These are phyloP conservation scores for Cladophialophora chaetospira DNA, from an alignment of 2,329 filamentous ascomycete species.

Conservation along the genomic window DNA sequence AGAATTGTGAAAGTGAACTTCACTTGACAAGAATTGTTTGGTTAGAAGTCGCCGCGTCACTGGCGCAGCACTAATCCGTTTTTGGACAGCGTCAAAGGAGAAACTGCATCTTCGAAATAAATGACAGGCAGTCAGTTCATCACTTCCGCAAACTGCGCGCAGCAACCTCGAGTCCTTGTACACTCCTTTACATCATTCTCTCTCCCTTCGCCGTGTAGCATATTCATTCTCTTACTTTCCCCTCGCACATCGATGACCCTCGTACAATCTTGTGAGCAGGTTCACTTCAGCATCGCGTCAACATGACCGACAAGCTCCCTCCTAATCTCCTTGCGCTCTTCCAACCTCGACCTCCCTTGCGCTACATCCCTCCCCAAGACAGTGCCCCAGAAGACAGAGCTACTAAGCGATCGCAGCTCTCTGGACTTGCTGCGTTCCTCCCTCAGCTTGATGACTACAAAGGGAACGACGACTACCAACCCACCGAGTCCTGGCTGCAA, in stretches of 20 bases:
- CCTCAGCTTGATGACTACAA: conserved; percentile 75
- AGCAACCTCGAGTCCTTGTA: neutral
- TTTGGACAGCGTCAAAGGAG: neutral
- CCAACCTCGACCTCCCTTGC: conserved; percentile 86
- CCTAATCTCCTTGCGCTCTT: conserved; percentile 92
- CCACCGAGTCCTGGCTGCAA: conserved; percentile 93
- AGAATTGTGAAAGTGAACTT: too few species aligned
- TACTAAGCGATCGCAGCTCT: conserved; percentile 71
- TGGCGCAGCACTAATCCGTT: conserved; percentile 15
- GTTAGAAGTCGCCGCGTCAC: too few species aligned
- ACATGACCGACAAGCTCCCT: conserved; percentile 95
- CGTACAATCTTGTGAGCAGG: neutral
- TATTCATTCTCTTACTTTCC: conserved; percentile 2
- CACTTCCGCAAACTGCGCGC: neutral
- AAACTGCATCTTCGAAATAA: conserved; percentile 1
- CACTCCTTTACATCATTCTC: neutral
- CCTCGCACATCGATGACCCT: conserved; percentile 10
- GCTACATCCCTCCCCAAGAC: conserved; percentile 83
- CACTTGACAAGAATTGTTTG: too few species aligned
- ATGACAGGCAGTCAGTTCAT: neutral
- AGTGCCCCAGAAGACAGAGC: conserved; percentile 70
- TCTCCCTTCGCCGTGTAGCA: neutral
- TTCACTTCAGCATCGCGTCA: conserved; percentile 34
- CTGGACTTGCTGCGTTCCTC: conserved; percentile 74
- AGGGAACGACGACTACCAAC: conserved; percentile 71